Conservation (phyloP, 139 green algal genomes). For the Parachlorella kessleri region DNA sequence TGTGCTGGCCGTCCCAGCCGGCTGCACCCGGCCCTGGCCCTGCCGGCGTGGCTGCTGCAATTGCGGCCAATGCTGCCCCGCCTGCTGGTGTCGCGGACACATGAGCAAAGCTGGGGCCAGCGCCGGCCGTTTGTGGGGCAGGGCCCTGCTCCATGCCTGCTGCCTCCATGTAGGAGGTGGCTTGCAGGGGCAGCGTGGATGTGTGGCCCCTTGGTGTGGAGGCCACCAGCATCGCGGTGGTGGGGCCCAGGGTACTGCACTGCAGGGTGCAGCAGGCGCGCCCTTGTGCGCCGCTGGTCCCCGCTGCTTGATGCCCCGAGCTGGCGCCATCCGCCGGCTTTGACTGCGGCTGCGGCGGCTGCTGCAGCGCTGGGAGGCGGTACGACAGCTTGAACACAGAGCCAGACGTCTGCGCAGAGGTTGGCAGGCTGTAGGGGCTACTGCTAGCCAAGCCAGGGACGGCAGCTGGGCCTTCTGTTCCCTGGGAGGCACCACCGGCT, state of each 20-base stretch:
- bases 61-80: background rate
- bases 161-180: background rate
- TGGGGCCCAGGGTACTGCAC: slow-evolving; percentile 31
- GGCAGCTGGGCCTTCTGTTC: no score
- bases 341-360: no score
- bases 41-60: background rate
- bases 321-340: no score
- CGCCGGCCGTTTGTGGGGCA: no score
- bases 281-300: background rate
- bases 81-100: background rate
- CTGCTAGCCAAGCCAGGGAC: no score
- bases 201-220: background rate
- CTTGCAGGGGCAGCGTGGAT: slow-evolving; percentile 1
- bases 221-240: slow-evolving; percentile 12
- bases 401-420: background rate
- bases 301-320: no score
- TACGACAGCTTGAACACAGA: no score
- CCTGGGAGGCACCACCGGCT: no score
- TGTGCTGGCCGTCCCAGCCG: background rate
- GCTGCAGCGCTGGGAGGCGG: background rate
- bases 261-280: slow-evolving; percentile 6
- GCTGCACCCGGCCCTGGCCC: background rate
- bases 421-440: background rate
- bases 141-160: no score
- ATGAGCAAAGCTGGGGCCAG: background rate